Conservation (phyloP, 2,329 filamentous ascomycete species). For the Alternaria tenuissima region DNA sequence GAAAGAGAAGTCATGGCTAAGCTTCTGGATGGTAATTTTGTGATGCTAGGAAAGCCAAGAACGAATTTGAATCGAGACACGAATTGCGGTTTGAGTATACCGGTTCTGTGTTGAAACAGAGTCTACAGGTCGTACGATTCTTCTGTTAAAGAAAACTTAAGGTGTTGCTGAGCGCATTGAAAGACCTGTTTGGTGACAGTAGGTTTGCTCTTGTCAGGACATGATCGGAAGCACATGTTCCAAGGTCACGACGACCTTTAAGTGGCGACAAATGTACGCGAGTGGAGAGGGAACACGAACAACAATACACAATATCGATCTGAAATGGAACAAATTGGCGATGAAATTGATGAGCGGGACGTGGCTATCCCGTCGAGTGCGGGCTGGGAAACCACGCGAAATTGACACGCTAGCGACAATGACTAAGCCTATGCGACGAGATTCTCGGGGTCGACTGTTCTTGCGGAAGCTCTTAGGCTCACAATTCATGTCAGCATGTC, state of each 20-base stretch:
- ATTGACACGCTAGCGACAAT: slow-evolving; percentile 2
- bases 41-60: slow-evolving; percentile 3
- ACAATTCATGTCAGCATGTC: neutral
- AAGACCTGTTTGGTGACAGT: neutral
- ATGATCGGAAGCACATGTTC: neutral
- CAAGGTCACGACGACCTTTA: neutral
- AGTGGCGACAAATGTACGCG: neutral
- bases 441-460: neutral
- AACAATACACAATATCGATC: neutral
- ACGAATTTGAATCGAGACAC: neutral
- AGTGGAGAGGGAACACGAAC: neutral
- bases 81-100: neutral
- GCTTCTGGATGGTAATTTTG: neutral
- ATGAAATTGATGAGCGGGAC: neutral
- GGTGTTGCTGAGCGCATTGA: neutral
- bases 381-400: neutral
- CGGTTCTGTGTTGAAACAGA: slow-evolving; percentile 6
- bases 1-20: neutral
- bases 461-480: too few relatives aligned
- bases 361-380: neutral
- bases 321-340: neutral
- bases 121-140: neutral
- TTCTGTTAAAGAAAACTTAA: neutral
- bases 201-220: neutral
- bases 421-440: neutral